Percentiles rank a stretch among this genome's conserved stretches.
phyloP scores from a whole-genome alignment of 441 rosid species.

The Pelargonium myrrhifolium region DNA sequence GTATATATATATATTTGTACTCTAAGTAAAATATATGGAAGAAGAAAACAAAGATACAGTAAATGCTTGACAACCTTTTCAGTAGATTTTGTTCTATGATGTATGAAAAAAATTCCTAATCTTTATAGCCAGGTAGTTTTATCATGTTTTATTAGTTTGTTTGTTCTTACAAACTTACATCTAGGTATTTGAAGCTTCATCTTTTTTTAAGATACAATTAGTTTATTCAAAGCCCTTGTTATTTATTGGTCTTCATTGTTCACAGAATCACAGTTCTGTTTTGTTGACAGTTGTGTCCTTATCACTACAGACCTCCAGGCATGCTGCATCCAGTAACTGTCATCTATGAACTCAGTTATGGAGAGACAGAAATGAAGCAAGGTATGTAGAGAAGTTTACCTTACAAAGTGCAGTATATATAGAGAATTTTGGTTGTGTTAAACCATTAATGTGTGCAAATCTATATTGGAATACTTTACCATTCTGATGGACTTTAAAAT shows the following conservation, averaged over 20 bases:
- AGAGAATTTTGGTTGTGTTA: too few species aligned
- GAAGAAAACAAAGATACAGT: too few species aligned
- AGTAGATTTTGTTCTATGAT: too few species aligned
- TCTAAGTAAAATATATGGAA: too few species aligned
- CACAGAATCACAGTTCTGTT: not conserved
- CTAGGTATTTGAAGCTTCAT: not conserved
- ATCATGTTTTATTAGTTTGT: not conserved
- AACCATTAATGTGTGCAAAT: not conserved
- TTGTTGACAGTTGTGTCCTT: constrained; percentile 50
- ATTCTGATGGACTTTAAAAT: not conserved
- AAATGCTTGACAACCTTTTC: too few species aligned
- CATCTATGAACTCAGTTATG: constrained; percentile 78
- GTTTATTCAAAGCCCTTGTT: not conserved
- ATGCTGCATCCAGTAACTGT: constrained; percentile 67
- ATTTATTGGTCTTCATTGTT: not conserved
- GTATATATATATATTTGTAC: too few species aligned
- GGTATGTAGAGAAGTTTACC: constrained; percentile 29
- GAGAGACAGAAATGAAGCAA: constrained; percentile 87
- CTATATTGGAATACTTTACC: not conserved
- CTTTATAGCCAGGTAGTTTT: not conserved
- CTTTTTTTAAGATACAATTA: not conserved
- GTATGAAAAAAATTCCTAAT: not conserved
- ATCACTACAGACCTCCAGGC: constrained; percentile 70
- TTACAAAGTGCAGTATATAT: not conserved
- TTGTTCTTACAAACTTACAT: not conserved